phyloP scores from a whole-genome alignment of 1,284 basidiomycete genomes.

The Stygiomarasmius scandens region DNA sequence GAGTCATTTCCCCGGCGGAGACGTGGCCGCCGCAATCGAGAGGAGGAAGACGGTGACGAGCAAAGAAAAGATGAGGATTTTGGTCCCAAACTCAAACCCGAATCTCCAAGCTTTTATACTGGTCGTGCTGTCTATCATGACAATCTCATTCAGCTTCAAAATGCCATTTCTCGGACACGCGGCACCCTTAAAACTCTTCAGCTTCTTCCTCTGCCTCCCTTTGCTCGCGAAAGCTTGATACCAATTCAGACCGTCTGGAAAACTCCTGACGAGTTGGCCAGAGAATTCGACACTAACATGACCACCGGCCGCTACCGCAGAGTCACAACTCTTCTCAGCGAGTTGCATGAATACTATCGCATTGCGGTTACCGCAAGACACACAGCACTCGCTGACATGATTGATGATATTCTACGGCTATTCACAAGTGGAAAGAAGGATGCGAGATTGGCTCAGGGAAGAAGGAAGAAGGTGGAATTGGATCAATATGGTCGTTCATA shows the following conservation, averaged over 20 bases:
- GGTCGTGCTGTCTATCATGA: conserved; percentile 81
- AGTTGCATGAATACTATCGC: conserved; percentile 72
- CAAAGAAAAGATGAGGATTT: conserved; percentile 6
- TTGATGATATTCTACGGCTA: conserved; percentile 57
- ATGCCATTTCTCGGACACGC: conserved; percentile 62
- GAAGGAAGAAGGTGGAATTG: conserved; percentile 53
- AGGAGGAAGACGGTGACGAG: conserved; percentile 14
- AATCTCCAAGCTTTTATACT: conserved; percentile 86
- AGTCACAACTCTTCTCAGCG: conserved; percentile 65
- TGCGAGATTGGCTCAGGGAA: conserved; percentile 53
- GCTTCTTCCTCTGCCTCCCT: conserved; percentile 77
- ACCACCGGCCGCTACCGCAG: conserved; percentile 76
- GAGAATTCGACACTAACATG: conserved; percentile 62
- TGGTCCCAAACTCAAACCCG: conserved; percentile 35
- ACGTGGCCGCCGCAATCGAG: conserved; percentile 10
- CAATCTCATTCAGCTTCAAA: conserved; percentile 69
- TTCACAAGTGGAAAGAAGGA: conserved; percentile 71
- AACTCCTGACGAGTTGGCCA: conserved; percentile 58
- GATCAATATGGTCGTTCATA: conserved; percentile 83
- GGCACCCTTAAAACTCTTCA: conserved; percentile 65
- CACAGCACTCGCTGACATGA: conserved; percentile 54
- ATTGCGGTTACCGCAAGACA: conserved; percentile 71
- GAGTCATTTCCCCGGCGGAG: conserved; percentile 1
- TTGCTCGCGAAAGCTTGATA: conserved; percentile 64
- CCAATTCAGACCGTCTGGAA: conserved; percentile 71